Percentiles rank a stretch among this genome's conserved stretches.
Evolutionary conservation across 768 basidiomycete genomes (phyloP).

Genomic region (Lepiota brunneoincarnata): DNA sequence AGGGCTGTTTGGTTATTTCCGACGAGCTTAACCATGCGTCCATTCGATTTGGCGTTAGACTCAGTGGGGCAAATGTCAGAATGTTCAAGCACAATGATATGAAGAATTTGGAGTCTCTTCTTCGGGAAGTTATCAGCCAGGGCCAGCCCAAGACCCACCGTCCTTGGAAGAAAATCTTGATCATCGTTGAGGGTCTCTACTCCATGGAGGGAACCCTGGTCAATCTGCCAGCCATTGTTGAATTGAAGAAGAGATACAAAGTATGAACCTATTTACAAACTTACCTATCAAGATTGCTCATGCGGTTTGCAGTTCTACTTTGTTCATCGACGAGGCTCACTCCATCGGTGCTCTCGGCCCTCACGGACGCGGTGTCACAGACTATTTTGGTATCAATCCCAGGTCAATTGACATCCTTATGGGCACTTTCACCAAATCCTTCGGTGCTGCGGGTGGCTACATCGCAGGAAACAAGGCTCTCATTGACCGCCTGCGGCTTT

Average conservation of each 20-base stretch:
- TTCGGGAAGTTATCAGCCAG: slow-evolving; percentile 92
- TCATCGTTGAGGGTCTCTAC: slow-evolving; percentile 94
- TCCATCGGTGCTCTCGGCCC: slow-evolving; percentile 96
- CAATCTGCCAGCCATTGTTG: slow-evolving; percentile 77
- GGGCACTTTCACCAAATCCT: slow-evolving; percentile 98
- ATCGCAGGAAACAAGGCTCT: slow-evolving; percentile 81
- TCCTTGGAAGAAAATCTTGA: slow-evolving; percentile 98
- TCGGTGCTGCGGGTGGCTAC: slow-evolving; percentile 94
- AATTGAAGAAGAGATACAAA: slow-evolving; percentile 94
- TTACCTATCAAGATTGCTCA: background rate
- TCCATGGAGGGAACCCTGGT: slow-evolving; percentile 98
- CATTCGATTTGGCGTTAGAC: slow-evolving; percentile 87
- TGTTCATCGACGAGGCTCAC: slow-evolving; percentile 97
- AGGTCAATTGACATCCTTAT: slow-evolving; percentile 87
- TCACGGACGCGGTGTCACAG: slow-evolving; percentile 89
- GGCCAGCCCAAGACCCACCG: slow-evolving; percentile 97
- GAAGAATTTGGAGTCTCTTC: slow-evolving; percentile 70
- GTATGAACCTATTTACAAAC: slow-evolving; percentile 38
- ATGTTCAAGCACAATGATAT: slow-evolving; percentile 99
- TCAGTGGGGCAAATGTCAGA: slow-evolving; percentile 85
- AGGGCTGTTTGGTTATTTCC: slow-evolving; percentile 93
- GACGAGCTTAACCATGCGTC: slow-evolving; percentile 97
- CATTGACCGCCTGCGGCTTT: slow-evolving; percentile 78
- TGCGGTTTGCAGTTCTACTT: slow-evolving; percentile 74
- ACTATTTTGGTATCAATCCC: slow-evolving; percentile 89